Base-by-base conservation (phyloP, 352 stramenopile genomes). In the Pythium apleroticum region DNA sequence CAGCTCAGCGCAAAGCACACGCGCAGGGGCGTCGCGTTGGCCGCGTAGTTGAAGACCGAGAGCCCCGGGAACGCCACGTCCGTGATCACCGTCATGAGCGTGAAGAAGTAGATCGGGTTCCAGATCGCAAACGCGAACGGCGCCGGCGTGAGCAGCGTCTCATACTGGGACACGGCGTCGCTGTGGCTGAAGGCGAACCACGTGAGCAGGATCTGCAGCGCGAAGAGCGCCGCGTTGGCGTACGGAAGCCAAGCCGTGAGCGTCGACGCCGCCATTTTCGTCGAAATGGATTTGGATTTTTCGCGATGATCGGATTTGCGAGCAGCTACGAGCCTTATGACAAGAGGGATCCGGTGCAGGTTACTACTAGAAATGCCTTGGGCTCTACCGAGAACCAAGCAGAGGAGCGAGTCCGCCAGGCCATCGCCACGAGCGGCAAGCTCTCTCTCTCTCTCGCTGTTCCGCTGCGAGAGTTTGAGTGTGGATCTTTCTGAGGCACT, bases 41-140 rank as follows among this genome's bases (percentile, higher is more conserved):
- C 68, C 3, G 77, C 73, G 57, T 66, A 66, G 52, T 73, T 64
- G 74, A 78, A 88, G 61, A 92, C 66, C 57, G 72, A 77, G 7
- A 85, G 61, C 27, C 63, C 66, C 17, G 77, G 73, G 53, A 77
- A 81, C 27, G 80, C 74, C 28, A 83, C 73, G 68, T 92, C 81
- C 27, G 70, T 78, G 65, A 87, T 75, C 50, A 85, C 74, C 41
- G 78, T 79, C 59, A 72, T 76, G 54, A 86, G 67, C 6, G 43
- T 52, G 30, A 69, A 65, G 52, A 86, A 56, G 64, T 89, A 87
- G 72, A 91, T 88, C 57, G 70, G 43, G 58, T 75, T 77, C 78
- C 80, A 90, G 60, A 91, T 84, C 20, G 71, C 77, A 64, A 89
- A 90, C 15, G 72, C 74, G 65, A 72, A 84, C 22, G 55, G 41